phyloP scores from a whole-genome alignment of 2,329 filamentous ascomycete genomes.

The Arachnomyces sp. region DNA sequence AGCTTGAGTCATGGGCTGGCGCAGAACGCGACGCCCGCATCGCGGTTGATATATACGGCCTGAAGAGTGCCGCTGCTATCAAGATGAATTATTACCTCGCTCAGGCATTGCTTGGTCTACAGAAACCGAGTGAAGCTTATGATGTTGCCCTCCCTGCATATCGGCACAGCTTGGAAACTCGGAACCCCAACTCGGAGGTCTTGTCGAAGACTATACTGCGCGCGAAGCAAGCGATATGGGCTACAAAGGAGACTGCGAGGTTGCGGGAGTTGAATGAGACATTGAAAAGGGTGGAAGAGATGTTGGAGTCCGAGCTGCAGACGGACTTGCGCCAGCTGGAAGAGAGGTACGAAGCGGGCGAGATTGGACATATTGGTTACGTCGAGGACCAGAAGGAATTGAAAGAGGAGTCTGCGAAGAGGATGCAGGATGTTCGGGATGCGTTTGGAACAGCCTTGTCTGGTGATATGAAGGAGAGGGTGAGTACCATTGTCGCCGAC shows the following conservation, averaged over 20 bases:
- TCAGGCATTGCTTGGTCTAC: slow-evolving; percentile 70
- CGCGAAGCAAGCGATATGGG: slow-evolving; percentile 83
- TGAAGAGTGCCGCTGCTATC: slow-evolving; percentile 51
- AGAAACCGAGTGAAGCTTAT: slow-evolving; percentile 66
- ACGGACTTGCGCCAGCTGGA: slow-evolving; percentile 30
- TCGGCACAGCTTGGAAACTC: slow-evolving; percentile 54
- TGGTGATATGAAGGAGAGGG: slow-evolving; percentile 37
- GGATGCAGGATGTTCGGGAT: slow-evolving; percentile 38
- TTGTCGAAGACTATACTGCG: slow-evolving; percentile 67
- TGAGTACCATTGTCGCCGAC: slow-evolving; percentile 19
- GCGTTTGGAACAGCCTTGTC: slow-evolving; percentile 36
- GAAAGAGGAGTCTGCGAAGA: slow-evolving; percentile 43
- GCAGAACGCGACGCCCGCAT: slow-evolving; percentile 70
- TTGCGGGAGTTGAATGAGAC: slow-evolving; percentile 40
- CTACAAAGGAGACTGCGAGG: slow-evolving; percentile 54
- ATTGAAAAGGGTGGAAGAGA: slow-evolving; percentile 31
- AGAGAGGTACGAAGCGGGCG: slow-evolving; percentile 26
- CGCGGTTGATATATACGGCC: slow-evolving; percentile 59
- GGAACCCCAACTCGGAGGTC: slow-evolving; percentile 60
- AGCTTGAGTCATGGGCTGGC: slow-evolving; percentile 63
- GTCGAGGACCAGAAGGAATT: slow-evolving; percentile 58
- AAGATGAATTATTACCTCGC: slow-evolving; percentile 81
- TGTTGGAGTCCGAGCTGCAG: slow-evolving; percentile 33
- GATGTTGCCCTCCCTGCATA: slow-evolving; percentile 65
- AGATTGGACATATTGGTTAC: slow-evolving; percentile 56